Conservation (phyloP, 1,284 basidiomycete genomes). For the Farysia itapuensis region DNA sequence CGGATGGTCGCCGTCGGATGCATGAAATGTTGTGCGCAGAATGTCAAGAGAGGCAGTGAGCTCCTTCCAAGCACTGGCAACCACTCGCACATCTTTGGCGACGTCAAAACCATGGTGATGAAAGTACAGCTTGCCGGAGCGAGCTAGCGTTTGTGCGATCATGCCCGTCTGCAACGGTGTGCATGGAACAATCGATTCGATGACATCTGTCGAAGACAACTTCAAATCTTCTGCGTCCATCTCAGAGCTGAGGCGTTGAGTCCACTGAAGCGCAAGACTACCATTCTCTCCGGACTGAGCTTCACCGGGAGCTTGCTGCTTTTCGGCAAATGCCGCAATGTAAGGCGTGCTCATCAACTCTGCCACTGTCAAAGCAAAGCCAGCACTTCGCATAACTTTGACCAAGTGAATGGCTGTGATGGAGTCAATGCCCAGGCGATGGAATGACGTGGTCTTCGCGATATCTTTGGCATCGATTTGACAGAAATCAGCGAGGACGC, state of each 20-base stretch:
- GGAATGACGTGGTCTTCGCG: constrained; percentile 38
- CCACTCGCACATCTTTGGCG: neutral
- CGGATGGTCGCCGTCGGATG: constrained; percentile 24
- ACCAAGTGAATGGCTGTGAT: constrained; percentile 50
- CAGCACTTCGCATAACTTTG: constrained; percentile 14
- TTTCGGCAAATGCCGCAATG: constrained; percentile 33
- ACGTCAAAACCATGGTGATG: constrained; percentile 40
- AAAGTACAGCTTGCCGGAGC: constrained; percentile 40
- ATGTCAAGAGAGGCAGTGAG: constrained; percentile 39
- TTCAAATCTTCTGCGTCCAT: constrained; percentile 9
- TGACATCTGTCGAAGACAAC: constrained; percentile 11
- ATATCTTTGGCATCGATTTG: constrained; percentile 18
- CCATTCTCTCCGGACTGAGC: neutral
- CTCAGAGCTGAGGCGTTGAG: neutral
- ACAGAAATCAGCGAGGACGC: constrained; percentile 18
- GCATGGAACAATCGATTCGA: constrained; percentile 42
- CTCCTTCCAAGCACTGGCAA: constrained; percentile 25
- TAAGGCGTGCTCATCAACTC: constrained; percentile 38
- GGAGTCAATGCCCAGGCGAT: constrained; percentile 55
- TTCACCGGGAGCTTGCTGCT: constrained; percentile 1
- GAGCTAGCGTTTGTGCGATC: constrained; percentile 48
- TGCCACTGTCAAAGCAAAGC: constrained; percentile 24
- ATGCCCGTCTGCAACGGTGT: constrained; percentile 57
- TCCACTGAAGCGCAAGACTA: constrained; percentile 4
- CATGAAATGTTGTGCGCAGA: constrained; percentile 49